Conservation (phyloP, 768 basidiomycete species). For the Lyophyllum atratum region DNA sequence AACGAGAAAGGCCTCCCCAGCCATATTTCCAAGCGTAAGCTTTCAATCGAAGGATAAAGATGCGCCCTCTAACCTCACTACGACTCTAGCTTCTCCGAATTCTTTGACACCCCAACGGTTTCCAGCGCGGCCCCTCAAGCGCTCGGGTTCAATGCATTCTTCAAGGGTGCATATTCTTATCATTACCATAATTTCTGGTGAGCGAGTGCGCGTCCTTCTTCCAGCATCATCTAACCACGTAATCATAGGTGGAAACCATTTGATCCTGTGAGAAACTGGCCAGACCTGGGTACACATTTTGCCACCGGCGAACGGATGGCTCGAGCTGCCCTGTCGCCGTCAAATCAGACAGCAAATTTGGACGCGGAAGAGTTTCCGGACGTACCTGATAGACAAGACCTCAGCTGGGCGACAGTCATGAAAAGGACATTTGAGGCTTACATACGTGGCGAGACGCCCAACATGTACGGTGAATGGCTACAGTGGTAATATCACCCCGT, state of each 20-base stretch:
- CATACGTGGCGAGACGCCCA: constrained; percentile 87
- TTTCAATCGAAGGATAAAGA: background rate
- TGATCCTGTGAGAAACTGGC: constrained; percentile 88
- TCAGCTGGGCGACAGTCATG: constrained; percentile 89
- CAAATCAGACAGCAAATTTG: constrained; percentile 15
- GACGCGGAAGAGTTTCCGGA: constrained; percentile 42
- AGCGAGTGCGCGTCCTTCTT: constrained; percentile 19
- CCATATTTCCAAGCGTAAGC: constrained; percentile 86
- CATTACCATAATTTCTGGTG: constrained; percentile 95
- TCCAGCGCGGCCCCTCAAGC: constrained; percentile 81
- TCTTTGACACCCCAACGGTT: constrained; percentile 77
- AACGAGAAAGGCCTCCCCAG: constrained; percentile 88
- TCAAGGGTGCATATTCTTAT: constrained; percentile 91
- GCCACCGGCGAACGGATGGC: constrained; percentile 70
- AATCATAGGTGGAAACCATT: constrained; percentile 88
- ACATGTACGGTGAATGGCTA: constrained; percentile 89
- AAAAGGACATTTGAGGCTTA: constrained; percentile 95
- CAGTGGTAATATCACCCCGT: constrained; percentile 41
- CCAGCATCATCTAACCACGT: constrained; percentile 1
- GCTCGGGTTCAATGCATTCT: constrained; percentile 92
- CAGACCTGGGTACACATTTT: constrained; percentile 85
- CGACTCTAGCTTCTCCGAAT: constrained; percentile 71
- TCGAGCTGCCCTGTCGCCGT: constrained; percentile 37
- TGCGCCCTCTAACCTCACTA: background rate
- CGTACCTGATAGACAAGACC: constrained; percentile 71